A percentile compares a stretch with the other conserved stretches of the same genome.
Evolutionary conservation across 768 basidiomycete genomes (phyloP).

Genomic region (Termitomyces sp.): DNA sequence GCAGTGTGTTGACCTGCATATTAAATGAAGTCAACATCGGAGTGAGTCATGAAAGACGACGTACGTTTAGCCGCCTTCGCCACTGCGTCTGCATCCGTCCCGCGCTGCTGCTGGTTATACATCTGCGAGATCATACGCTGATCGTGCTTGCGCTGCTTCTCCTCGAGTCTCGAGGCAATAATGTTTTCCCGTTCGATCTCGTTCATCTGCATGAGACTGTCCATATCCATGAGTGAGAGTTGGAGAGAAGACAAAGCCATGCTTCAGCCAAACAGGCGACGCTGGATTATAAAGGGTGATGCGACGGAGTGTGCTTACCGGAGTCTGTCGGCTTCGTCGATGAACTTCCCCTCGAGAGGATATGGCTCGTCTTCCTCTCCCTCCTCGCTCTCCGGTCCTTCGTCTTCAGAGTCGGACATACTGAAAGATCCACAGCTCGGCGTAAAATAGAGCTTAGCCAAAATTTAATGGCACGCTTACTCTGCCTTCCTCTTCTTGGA

Average conservation of each 20-base stretch:
- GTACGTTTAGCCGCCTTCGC: conserved; percentile 77
- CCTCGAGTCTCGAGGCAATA: conserved; percentile 75
- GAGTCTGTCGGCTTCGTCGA: conserved; percentile 79
- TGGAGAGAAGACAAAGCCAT: conserved; percentile 20
- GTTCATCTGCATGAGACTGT: conserved; percentile 73
- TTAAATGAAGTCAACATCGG: conserved; percentile 7
- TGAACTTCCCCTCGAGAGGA: conserved; percentile 90
- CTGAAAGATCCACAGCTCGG: conserved; percentile 25
- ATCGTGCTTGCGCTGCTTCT: conserved; percentile 75
- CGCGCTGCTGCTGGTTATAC: conserved; percentile 58
- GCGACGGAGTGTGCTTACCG: conserved; percentile 51
- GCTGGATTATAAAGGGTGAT: conserved; percentile 23
- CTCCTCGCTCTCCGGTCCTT: conserved; percentile 64
- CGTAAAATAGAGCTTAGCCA: conserved; percentile 14
- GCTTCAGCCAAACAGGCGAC: conserved; percentile 25
- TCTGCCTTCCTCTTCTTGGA: conserved; percentile 72
- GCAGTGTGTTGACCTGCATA: conserved; percentile 67
- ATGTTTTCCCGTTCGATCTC: conserved; percentile 91
- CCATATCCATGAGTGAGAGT: conserved; percentile 14
- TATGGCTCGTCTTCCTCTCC: conserved; percentile 63
- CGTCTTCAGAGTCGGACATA: conserved; percentile 50
- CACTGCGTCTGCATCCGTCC: conserved; percentile 53
- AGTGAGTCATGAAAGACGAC: conserved; percentile 23
- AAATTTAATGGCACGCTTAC: conserved; percentile 42
- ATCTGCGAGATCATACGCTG: conserved; percentile 71